Conservation (phyloP, 73 alveolate species). For the Tetrahymena malaccensis region DNA sequence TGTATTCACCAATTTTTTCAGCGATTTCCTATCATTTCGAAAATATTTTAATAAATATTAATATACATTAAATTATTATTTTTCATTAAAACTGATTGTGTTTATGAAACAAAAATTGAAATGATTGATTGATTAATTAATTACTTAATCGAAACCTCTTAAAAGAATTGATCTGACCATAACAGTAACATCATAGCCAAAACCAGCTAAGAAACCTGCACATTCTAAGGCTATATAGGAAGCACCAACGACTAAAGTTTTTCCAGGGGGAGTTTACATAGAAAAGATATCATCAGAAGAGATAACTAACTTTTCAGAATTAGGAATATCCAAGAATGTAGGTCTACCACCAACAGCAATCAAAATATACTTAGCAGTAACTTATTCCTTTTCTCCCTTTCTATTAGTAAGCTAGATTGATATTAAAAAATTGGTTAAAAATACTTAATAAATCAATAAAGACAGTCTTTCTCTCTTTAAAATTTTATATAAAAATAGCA, state of each 20-base stretch:
- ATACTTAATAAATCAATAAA: background rate
- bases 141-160: slow-evolving; percentile 92
- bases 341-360: slow-evolving; percentile 95
- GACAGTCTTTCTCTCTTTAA: background rate
- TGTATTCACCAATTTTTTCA: slow-evolving; percentile 73
- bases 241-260: slow-evolving; percentile 97
- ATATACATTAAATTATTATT: too few relatives aligned
- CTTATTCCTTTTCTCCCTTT: slow-evolving; percentile 67
- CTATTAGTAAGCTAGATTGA: slow-evolving; percentile 59
- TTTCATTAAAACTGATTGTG: too few relatives aligned
- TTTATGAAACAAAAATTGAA: too few relatives aligned
- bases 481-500: background rate
- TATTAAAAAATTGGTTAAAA: slow-evolving; percentile 4
- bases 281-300: slow-evolving; percentile 94
- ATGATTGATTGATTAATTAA: background rate
- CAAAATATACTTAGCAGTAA: slow-evolving; percentile 70
- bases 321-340: slow-evolving; percentile 42
- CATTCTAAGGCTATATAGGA: slow-evolving; percentile 94
- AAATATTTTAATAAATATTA: background rate
- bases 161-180: slow-evolving; percentile 95
- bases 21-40: slow-evolving; percentile 66
- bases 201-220: slow-evolving; percentile 92
- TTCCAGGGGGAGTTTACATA: slow-evolving; percentile 90
- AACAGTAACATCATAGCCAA: slow-evolving; percentile 91
- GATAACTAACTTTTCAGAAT: slow-evolving; percentile 39